These are phyloP conservation scores for Xylaria acuta DNA, from an alignment of 495 filamentous ascomycete genomes.

Conservation along the genomic window DNA sequence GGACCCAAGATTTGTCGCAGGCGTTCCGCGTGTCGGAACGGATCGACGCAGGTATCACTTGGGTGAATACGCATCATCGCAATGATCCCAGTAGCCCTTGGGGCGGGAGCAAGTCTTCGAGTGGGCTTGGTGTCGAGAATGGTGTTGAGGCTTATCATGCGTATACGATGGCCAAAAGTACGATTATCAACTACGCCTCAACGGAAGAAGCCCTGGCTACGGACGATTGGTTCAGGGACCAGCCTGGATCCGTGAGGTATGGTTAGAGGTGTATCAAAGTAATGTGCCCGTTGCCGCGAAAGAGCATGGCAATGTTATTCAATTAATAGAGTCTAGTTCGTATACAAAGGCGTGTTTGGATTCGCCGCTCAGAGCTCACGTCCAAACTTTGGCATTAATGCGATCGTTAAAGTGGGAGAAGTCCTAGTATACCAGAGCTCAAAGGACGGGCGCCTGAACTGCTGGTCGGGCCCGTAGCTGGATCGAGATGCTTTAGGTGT, in stretches of 20 bases:
- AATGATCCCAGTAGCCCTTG: constrained; percentile 67
- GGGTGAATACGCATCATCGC: constrained; percentile 68
- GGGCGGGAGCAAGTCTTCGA: constrained; percentile 60
- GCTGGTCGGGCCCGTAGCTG: background rate
- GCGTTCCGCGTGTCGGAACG: constrained; percentile 62
- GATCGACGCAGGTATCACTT: constrained; percentile 66
- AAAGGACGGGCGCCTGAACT: background rate
- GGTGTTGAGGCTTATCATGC: constrained; percentile 63
- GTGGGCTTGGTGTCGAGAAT: constrained; percentile 65
- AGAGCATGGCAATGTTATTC: constrained; percentile 8
- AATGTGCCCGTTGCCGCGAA: background rate
- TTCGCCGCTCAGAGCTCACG: background rate
- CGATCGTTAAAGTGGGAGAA: background rate
- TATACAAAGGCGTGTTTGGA: background rate
- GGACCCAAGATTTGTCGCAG: constrained; percentile 63
- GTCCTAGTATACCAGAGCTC: background rate
- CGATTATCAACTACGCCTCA: constrained; percentile 63
- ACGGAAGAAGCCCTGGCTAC: constrained; percentile 44
- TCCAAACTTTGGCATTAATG: background rate
- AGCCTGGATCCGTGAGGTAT: constrained; percentile 51
- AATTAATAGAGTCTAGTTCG: constrained; percentile 20
- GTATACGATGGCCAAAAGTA: constrained; percentile 65
- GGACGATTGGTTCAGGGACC: constrained; percentile 60
- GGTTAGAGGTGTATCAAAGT: constrained; percentile 37
- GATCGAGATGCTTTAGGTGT: background rate